Evolutionary conservation across 2,329 filamentous ascomycete species (phyloP).

Genomic region (Aaosphaeria pasadenensis): DNA sequence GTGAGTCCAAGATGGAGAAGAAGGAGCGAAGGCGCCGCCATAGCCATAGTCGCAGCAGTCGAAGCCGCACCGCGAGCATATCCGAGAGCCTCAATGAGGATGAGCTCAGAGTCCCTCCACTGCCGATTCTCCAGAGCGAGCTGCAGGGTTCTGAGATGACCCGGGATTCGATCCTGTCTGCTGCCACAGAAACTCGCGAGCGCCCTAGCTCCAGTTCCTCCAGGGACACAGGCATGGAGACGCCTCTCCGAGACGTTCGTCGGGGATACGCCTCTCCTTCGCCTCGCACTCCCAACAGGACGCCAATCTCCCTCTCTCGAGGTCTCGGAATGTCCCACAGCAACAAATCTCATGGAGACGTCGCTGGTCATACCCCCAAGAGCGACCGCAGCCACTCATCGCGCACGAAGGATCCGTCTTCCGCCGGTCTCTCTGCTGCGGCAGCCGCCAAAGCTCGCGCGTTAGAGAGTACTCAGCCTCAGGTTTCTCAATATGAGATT

Average conservation of each 20-base stretch:
- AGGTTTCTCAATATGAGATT: conserved; percentile 36
- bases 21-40: conserved; percentile 45
- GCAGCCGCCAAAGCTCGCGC: conserved; percentile 40
- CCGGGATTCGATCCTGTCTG: conserved; percentile 80
- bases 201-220: conserved; percentile 65
- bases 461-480: conserved; percentile 30
- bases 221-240: conserved; percentile 50
- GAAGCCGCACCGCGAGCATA: conserved; percentile 51
- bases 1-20: conserved; percentile 46
- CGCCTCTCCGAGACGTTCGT: conserved; percentile 60
- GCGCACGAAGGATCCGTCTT: conserved; percentile 15
- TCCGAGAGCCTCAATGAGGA: conserved; percentile 54
- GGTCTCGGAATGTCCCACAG: conserved; percentile 66
- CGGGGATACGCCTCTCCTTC: conserved; percentile 58
- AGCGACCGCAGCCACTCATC: conserved; percentile 47
- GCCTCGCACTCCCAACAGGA: conserved; percentile 62
- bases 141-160: conserved; percentile 85
- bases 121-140: conserved; percentile 80
- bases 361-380: conserved; percentile 44
- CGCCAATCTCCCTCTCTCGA: conserved; percentile 53
- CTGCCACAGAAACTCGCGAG: conserved; percentile 61
- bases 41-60: conserved; percentile 43
- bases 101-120: conserved; percentile 64
- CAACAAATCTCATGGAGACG: conserved; percentile 52
- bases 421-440: conserved; percentile 24